Conservation (phyloP, 441 rosid genomes). For the Populus hybrid region DNA sequence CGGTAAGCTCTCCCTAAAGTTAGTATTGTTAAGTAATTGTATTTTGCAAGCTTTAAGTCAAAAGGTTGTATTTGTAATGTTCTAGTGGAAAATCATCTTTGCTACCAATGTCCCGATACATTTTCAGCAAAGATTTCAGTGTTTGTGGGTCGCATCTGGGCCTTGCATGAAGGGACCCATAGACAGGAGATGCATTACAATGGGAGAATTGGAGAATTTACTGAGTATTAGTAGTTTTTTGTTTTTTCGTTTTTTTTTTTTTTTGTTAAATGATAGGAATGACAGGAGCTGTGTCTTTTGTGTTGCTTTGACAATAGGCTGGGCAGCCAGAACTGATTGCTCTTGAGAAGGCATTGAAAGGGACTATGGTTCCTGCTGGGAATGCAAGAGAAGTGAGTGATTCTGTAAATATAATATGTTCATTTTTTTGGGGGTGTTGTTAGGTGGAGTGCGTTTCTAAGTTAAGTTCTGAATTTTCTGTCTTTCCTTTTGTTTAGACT, state of each 20-base stretch:
- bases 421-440: neutral
- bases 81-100: neutral
- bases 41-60: neutral
- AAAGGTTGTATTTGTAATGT: neutral
- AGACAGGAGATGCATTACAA: neutral
- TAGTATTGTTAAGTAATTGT: neutral
- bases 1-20: conserved; percentile 39
- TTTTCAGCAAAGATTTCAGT: neutral
- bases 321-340: conserved; percentile 89
- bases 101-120: neutral
- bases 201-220: neutral
- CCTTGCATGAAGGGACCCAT: neutral
- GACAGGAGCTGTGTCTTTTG: neutral
- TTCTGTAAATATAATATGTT: neutral
- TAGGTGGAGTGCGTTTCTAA: neutral
- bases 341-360: conserved; percentile 82
- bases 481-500: conserved; percentile 29
- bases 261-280: neutral
- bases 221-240: neutral
- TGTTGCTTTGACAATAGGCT: conserved; percentile 39
- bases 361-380: conserved; percentile 80
- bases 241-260: neutral
- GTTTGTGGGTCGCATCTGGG: neutral
- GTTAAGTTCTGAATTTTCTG: neutral
- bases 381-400: conserved; percentile 74